These are phyloP conservation scores for Picea sitchensis DNA, from an alignment of 75 land plant genomes.

Conservation along the genomic window DNA sequence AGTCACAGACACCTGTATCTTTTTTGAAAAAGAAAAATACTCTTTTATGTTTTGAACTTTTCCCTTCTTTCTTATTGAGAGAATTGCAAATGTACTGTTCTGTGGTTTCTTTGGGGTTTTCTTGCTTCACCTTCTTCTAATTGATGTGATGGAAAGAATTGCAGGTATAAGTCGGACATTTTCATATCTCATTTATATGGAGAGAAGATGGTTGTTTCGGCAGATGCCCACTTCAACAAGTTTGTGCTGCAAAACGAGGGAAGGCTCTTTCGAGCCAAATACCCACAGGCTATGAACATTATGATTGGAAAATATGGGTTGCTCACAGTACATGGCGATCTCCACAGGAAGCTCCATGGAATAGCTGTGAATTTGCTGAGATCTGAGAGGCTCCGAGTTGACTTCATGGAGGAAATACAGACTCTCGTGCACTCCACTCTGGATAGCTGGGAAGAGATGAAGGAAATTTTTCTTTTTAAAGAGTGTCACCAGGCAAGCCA, in stretches of 20 bases:
- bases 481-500: neutral
- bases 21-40: too few species aligned
- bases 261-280: slow-evolving; percentile 3
- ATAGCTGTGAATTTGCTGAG: neutral
- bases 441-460: neutral
- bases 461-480: neutral
- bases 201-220: slow-evolving; percentile 10
- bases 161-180: neutral
- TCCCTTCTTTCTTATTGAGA: too few species aligned
- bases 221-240: slow-evolving; percentile 18
- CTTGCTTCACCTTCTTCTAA: too few species aligned
- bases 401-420: neutral
- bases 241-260: slow-evolving; percentile 23
- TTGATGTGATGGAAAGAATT: too few species aligned
- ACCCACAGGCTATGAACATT: neutral
- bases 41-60: too few species aligned
- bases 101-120: too few species aligned
- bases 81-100: too few species aligned
- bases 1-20: too few species aligned
- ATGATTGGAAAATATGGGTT: slow-evolving; percentile 4
- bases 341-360: slow-evolving; percentile 9
- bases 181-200: slow-evolving; percentile 32
- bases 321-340: neutral
- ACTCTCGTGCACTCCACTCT: neutral
- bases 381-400: neutral